A percentile compares a stretch with the other conserved stretches of the same genome.
Conservation (phyloP, 352 stramenopile genomes). For the Globisporangium nunn region DNA sequence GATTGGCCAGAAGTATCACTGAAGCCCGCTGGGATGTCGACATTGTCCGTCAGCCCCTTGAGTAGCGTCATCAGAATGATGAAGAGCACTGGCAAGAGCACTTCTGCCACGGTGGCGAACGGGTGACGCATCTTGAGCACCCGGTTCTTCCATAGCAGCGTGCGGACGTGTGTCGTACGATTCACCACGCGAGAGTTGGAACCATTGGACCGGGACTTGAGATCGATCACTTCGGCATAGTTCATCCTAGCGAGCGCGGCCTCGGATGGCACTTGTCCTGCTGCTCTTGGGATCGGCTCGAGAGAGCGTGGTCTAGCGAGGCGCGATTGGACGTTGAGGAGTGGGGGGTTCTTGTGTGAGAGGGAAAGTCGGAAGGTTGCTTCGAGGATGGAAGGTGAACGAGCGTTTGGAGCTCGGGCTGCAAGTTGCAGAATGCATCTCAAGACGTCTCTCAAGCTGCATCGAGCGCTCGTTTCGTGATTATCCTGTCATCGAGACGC, state of each 20-base stretch:
- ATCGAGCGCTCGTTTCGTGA: not conserved
- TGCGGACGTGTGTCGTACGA: constrained; percentile 20
- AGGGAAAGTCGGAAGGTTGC: too few species aligned
- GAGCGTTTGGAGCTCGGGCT: not conserved
- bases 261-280: not conserved
- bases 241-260: not conserved
- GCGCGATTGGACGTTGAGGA: too few species aligned
- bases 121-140: constrained; percentile 64
- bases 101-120: constrained; percentile 41
- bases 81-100: constrained; percentile 58
- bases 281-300: not conserved
- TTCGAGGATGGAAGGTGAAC: too few species aligned
- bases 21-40: constrained; percentile 54
- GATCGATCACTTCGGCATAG: not conserved
- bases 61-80: constrained; percentile 51
- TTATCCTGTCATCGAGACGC: not conserved
- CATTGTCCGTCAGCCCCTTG: constrained; percentile 43
- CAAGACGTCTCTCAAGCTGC: not conserved
- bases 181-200: constrained; percentile 3
- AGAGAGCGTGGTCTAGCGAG: not conserved
- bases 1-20: constrained; percentile 20
- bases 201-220: not conserved
- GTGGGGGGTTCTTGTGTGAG: too few species aligned
- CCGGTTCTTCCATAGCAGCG: constrained; percentile 70
- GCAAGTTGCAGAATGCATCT: not conserved